These are phyloP conservation scores for Epichloe sibirici DNA, from an alignment of 2,329 filamentous ascomycete genomes.

Conservation along the genomic window DNA sequence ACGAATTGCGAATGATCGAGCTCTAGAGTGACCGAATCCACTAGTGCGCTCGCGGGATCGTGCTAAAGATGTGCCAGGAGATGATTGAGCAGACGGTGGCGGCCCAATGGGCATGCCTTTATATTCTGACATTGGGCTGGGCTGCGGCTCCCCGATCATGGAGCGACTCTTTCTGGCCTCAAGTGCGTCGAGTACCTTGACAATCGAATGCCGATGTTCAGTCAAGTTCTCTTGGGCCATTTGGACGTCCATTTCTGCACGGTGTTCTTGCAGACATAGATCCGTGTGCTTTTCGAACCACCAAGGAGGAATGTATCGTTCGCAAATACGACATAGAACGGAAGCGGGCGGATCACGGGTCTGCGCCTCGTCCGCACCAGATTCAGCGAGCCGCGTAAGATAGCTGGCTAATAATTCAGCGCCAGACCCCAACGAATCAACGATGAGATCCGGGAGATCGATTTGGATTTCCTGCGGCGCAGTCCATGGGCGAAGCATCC, in stretches of 20 bases:
- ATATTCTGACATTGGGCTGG: slow-evolving; percentile 60
- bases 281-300: slow-evolving; percentile 99
- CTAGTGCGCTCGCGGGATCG: slow-evolving; percentile 62
- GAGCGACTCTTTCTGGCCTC: slow-evolving; percentile 65
- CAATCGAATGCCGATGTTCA: slow-evolving; percentile 88
- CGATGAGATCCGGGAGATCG: slow-evolving; percentile 76
- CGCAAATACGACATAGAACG: slow-evolving; percentile 91
- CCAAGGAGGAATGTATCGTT: slow-evolving; percentile 94
- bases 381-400: slow-evolving; percentile 78
- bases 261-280: slow-evolving; percentile 87
- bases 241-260: slow-evolving; percentile 95
- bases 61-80: slow-evolving; percentile 58
- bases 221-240: slow-evolving; percentile 84
- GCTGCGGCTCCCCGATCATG: slow-evolving; percentile 39
- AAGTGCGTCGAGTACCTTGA: slow-evolving; percentile 85
- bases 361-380: slow-evolving; percentile 60
- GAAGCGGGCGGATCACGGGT: slow-evolving; percentile 75
- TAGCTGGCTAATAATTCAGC: slow-evolving; percentile 92
- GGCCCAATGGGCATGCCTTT: slow-evolving; percentile 79
- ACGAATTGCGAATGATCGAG: slow-evolving; percentile 80
- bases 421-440: slow-evolving; percentile 86
- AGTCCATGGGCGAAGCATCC: slow-evolving; percentile 94
- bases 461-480: slow-evolving; percentile 88
- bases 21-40: slow-evolving; percentile 67
- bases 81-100: slow-evolving; percentile 56